Evolutionary conservation across 306 rosid genomes (phyloP).

Genomic region (Cucurbita ficifolia): DNA sequence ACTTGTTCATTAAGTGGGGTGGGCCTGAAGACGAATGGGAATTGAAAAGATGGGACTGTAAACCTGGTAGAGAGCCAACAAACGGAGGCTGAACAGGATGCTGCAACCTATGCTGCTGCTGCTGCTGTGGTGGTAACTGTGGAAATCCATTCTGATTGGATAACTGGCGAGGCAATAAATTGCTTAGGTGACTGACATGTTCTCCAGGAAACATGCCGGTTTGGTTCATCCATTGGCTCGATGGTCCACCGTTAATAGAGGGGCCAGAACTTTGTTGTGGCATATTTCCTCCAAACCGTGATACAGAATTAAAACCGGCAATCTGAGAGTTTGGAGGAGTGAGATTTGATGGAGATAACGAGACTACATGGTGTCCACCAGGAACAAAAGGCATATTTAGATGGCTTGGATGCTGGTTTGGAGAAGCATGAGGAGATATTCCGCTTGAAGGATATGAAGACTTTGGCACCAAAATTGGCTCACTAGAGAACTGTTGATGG

Average conservation of each 20-base stretch:
- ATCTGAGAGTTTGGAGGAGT: slow-evolving; percentile 35
- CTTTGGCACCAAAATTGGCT: slow-evolving; percentile 47
- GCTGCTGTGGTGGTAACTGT: slow-evolving; percentile 35
- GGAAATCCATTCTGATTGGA: slow-evolving; percentile 44
- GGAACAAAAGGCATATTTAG: slow-evolving; percentile 32
- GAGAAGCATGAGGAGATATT: slow-evolving; percentile 37
- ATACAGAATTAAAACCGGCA: slow-evolving; percentile 33
- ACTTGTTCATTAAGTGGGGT: slow-evolving; percentile 52
- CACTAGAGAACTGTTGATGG: slow-evolving; percentile 48
- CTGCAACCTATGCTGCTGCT: slow-evolving; percentile 41
- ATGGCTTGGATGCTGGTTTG: slow-evolving; percentile 36
- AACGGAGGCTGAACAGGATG: slow-evolving; percentile 34
- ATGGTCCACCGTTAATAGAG: slow-evolving; percentile 25
- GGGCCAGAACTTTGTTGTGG: slow-evolving; percentile 27
- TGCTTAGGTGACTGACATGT: slow-evolving; percentile 25
- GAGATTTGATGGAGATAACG: slow-evolving; percentile 34
- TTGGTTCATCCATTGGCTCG: slow-evolving; percentile 42
- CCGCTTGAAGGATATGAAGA: slow-evolving; percentile 41
- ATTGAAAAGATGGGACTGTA: slow-evolving; percentile 36
- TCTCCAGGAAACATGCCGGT: slow-evolving; percentile 38
- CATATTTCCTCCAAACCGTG: slow-evolving; percentile 42
- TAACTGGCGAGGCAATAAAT: slow-evolving; percentile 41
- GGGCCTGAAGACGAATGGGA: slow-evolving; percentile 46
- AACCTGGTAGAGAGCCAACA: slow-evolving; percentile 33
- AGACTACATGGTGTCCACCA: slow-evolving; percentile 33